Conservation (phyloP, 179 eudicot genomes). For the Beta corolliflora region DNA sequence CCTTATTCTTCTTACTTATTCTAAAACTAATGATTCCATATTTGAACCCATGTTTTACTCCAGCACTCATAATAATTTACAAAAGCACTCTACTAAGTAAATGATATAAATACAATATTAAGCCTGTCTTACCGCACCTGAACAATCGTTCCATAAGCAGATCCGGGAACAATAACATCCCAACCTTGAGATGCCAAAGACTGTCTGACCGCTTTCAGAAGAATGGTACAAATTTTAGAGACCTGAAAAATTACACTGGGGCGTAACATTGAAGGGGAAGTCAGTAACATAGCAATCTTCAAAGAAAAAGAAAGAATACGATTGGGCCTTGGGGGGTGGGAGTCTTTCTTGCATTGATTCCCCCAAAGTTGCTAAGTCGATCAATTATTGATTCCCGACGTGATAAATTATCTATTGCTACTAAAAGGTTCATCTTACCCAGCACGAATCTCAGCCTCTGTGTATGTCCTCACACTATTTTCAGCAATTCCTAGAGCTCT, state of each 20-base stretch:
- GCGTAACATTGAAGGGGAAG: conserved; percentile 26
- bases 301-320: neutral
- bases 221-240: conserved; percentile 82
- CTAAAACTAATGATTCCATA: neutral
- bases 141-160: conserved; percentile 72
- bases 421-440: conserved; percentile 52
- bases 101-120: neutral
- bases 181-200: conserved; percentile 80
- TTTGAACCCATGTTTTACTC: neutral
- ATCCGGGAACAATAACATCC: conserved; percentile 97
- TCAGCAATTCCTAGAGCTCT: conserved; percentile 84
- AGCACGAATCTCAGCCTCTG: conserved; percentile 99
- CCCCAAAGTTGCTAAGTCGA: neutral
- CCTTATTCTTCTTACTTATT: neutral
- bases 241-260: conserved; percentile 88
- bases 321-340: neutral
- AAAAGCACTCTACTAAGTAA: neutral
- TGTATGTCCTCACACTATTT: conserved; percentile 78
- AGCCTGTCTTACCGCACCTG: conserved; percentile 44
- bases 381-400: neutral
- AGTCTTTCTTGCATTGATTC: neutral
- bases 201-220: conserved; percentile 74
- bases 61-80: neutral
- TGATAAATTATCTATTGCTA: too few species aligned
- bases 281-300: conserved; percentile 11